Conservation (phyloP, 1,139 yeast species). For the Petasospora rhodanensis region DNA sequence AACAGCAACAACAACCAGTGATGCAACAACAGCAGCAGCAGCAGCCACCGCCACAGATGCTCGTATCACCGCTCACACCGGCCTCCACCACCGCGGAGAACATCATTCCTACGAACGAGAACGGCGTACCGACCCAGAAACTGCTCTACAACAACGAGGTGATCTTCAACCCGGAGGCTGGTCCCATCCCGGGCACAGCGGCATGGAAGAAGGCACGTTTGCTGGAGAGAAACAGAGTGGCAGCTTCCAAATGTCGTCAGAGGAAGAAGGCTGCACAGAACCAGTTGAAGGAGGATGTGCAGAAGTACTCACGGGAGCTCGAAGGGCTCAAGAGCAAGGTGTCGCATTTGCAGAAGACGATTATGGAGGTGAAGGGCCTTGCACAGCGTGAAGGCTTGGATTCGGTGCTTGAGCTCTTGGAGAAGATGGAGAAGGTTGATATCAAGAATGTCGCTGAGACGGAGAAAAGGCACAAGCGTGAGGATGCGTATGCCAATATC, state of each 20-base stretch:
- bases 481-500: too few relatives aligned
- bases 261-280: conserved; percentile 80
- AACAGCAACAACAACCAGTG: conserved; percentile 3
- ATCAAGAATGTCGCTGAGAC: not conserved
- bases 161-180: conserved; percentile 58
- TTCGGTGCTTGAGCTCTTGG: conserved; percentile 1
- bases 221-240: conserved; percentile 86
- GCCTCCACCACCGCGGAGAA: conserved; percentile 8
- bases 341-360: conserved; percentile 2
- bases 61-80: conserved; percentile 1
- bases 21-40: conserved; percentile 7
- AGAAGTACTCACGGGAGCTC: conserved; percentile 43
- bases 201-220: conserved; percentile 37
- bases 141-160: conserved; percentile 52
- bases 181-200: conserved; percentile 73
- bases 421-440: not conserved
- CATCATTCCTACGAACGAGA: conserved; percentile 12
- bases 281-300: conserved; percentile 56
- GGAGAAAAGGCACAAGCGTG: too few relatives aligned
- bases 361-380: conserved; percentile 2
- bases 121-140: conserved; percentile 46
- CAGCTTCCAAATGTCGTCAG: conserved; percentile 94
- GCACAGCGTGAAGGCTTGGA: conserved; percentile 1
- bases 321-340: conserved; percentile 28
- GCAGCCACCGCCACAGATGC: conserved; percentile 4